These are phyloP conservation scores for Phoma sp. DNA, from an alignment of 2,329 filamentous ascomycete genomes.

Conservation along the genomic window DNA sequence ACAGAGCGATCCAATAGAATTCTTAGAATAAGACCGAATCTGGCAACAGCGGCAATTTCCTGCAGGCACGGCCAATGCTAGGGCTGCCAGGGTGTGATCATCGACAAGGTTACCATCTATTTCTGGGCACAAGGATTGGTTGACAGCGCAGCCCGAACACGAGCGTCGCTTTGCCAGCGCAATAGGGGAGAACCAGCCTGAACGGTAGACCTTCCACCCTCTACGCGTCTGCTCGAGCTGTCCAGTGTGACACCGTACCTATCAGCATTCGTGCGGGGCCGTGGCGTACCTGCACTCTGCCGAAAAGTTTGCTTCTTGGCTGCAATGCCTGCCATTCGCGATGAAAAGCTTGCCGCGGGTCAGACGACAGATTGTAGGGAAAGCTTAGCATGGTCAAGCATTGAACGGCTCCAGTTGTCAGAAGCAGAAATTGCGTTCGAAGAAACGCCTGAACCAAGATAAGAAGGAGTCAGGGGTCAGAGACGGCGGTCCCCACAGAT, in stretches of 20 bases:
- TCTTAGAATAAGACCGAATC: constrained; percentile 16
- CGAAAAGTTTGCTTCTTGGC: no score
- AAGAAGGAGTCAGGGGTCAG: constrained; percentile 13
- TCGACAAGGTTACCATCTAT: constrained; percentile 31
- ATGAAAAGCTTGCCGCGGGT: constrained; percentile 11
- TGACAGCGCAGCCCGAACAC: constrained; percentile 14
- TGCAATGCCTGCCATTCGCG: not conserved
- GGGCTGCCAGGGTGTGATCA: constrained; percentile 26
- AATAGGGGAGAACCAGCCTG: not conserved
- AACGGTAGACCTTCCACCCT: not conserved
- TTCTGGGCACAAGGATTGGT: constrained; percentile 32
- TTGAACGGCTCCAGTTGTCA: constrained; percentile 8
- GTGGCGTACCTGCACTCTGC: no score
- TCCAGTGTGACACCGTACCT: not conserved
- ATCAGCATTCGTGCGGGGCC: not conserved
- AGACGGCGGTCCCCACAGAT: constrained; percentile 13
- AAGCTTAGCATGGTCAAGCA: constrained; percentile 34
- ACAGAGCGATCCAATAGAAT: constrained; percentile 8
- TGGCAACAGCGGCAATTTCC: constrained; percentile 37
- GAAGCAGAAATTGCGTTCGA: constrained; percentile 21
- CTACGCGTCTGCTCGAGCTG: constrained; percentile 15
- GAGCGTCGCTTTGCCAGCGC: constrained; percentile 16
- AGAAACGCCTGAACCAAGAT: constrained; percentile 14
- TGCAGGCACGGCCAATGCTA: constrained; percentile 31
- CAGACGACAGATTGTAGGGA: constrained; percentile 8